Base-by-base conservation (phyloP, 169 alveolate genomes). In the Perkinsus chesapeaki region DNA sequence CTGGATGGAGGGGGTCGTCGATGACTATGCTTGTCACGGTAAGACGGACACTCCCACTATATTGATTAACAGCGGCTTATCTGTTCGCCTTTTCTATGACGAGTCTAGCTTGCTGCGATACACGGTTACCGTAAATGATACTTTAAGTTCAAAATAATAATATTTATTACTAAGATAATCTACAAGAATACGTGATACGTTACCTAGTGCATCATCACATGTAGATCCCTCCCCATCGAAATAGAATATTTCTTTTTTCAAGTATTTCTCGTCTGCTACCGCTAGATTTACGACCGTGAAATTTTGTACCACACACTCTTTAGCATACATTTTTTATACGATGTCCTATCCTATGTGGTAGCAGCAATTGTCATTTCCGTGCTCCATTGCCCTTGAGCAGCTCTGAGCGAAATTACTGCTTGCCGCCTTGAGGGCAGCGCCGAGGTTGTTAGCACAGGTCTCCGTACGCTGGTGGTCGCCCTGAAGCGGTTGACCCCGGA, bases 391-490 rank as follows among this genome's bases (percentile, higher is more conserved):
- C n/a, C n/a, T n/a, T n/a, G n/a, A n/a, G n/a, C n/a, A n/a, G n/a
- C n/a, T n/a, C n/a, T n/a, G n/a, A n/a, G n/a, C n/a, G n/a, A n/a
- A n/a, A n/a, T n/a, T n/a, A n/a, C n/a, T n/a, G n/a, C n/a, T n/a
- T n/a, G n/a, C n/a, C n/a, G n/a, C n/a, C n/a, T n/a, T n/a, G 27
- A 60, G 82, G 3, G 82, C 82, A 16, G 12, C 82, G 98, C 98
- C 19, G 93, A 93, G 93, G 97, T n/a, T n/a, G n/a, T n/a, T n/a
- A n/a, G n/a, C n/a, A n/a, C 95, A 93, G 98, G 98, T 37, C 93
- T 96, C 39, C 94, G 98, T 91, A 97, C 98, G 39, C 93, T 96
- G 39, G 98, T 96, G 34, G 94, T 96, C 20, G 92, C 96, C 19
- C 94, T 94, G 91, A 96, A 92, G 94, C 72, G 93, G 39, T 38